phyloP scores from a whole-genome alignment of 306 rosid genomes.

The Biancaea sappan region DNA sequence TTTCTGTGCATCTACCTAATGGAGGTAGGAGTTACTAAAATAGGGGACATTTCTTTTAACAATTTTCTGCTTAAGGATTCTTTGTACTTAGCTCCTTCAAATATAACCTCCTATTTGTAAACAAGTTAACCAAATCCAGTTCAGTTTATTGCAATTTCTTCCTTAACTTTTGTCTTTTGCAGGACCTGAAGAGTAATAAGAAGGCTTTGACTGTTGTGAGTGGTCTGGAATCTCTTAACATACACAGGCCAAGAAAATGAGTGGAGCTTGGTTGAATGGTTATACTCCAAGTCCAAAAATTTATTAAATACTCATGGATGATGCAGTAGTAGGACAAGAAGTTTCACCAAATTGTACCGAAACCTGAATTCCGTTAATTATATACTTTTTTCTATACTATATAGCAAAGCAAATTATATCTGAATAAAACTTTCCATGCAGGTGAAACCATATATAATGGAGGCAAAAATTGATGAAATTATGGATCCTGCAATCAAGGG shows the following conservation, averaged over 20 bases:
- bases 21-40: too few species aligned
- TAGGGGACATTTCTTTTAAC: too few species aligned
- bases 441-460: slow-evolving; percentile 72
- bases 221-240: slow-evolving; percentile 86
- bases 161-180: too few species aligned
- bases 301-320: not conserved
- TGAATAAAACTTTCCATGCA: slow-evolving; percentile 38
- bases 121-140: too few species aligned
- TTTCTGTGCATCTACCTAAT: too few species aligned
- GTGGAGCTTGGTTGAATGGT: slow-evolving; percentile 98
- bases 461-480: slow-evolving; percentile 74
- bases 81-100: too few species aligned
- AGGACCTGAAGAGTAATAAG: too few species aligned
- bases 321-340: not conserved
- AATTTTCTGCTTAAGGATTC: too few species aligned
- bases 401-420: not conserved
- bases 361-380: not conserved
- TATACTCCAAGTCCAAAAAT: slow-evolving; percentile 35
- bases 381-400: not conserved
- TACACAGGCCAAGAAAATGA: slow-evolving; percentile 67
- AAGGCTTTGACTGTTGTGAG: too few species aligned
- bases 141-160: too few species aligned
- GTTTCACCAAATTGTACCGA: slow-evolving; percentile 3
- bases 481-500: slow-evolving; percentile 90
- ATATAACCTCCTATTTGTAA: too few species aligned